Evolutionary conservation across 2,329 filamentous ascomycete genomes (phyloP).

Genomic region (Setomelanomma holmii): DNA sequence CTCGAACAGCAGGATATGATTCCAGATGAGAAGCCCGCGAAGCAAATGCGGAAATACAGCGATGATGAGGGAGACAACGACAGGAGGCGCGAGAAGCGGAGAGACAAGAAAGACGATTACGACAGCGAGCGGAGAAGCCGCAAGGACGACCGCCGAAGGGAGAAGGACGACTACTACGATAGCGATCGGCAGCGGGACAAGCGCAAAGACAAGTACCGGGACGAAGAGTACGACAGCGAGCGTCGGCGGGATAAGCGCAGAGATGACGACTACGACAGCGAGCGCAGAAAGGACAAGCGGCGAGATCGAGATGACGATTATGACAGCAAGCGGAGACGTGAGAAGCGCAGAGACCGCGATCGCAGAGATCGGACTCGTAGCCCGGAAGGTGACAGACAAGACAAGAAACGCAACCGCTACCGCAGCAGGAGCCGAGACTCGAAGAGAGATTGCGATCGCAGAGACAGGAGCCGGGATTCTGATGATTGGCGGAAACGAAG

Average conservation of each 20-base stretch:
- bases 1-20: constrained; percentile 58
- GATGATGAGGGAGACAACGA: constrained; percentile 19
- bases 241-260: constrained; percentile 25
- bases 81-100: constrained; percentile 24
- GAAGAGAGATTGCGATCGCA: constrained; percentile 23
- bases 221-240: constrained; percentile 28
- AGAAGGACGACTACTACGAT: constrained; percentile 18
- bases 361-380: no score
- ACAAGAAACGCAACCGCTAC: constrained; percentile 27
- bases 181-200: constrained; percentile 25
- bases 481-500: constrained; percentile 35
- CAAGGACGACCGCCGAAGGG: constrained; percentile 15
- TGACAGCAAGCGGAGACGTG: constrained; percentile 33
- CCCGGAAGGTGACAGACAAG: no score
- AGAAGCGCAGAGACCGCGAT: no score
- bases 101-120: constrained; percentile 18
- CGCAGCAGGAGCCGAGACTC: constrained; percentile 27
- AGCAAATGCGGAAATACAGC: constrained; percentile 17
- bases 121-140: constrained; percentile 28
- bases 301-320: constrained; percentile 34
- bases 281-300: constrained; percentile 4
- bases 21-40: constrained; percentile 45
- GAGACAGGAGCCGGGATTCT: constrained; percentile 25
- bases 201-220: constrained; percentile 17
- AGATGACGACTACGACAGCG: constrained; percentile 24